Percentiles rank a stretch among this genome's conserved stretches.
These are phyloP conservation scores for Solanum pinnatisectum DNA, from an alignment of 257 asterid genomes.

Conservation along the genomic window DNA sequence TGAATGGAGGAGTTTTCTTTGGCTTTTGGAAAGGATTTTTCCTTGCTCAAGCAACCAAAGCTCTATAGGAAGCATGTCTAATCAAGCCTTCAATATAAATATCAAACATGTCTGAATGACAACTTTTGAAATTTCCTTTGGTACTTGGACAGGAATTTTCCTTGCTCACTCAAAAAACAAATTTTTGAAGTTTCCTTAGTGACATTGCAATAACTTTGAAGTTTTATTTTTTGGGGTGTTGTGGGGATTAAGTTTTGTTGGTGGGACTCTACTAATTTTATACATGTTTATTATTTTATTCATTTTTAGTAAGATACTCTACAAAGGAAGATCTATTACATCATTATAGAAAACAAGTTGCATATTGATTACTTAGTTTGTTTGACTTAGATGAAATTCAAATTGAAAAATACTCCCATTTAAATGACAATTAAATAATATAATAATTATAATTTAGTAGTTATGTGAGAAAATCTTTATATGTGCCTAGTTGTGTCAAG, in stretches of 20 bases:
- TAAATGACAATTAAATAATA: too few species aligned
- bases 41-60: not conserved
- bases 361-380: not conserved
- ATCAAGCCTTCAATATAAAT: not conserved
- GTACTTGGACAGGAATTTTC: not conserved
- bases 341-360: not conserved
- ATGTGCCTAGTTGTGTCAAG: not conserved
- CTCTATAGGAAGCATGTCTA: not conserved
- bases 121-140: not conserved
- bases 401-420: not conserved
- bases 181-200: not conserved
- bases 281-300: not conserved
- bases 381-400: not conserved
- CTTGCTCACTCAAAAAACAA: not conserved
- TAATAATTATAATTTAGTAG: not conserved
- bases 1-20: not conserved
- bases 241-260: not conserved
- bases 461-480: not conserved
- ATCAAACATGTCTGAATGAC: not conserved
- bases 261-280: not conserved
- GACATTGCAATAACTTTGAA: not conserved
- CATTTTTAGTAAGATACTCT: not conserved
- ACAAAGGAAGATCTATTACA: not conserved
- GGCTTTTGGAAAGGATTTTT: not conserved
- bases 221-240: not conserved